These are phyloP conservation scores for Backusella sp. DNA, from an alignment of 192 early-diverging fungal species.

Conservation along the genomic window DNA sequence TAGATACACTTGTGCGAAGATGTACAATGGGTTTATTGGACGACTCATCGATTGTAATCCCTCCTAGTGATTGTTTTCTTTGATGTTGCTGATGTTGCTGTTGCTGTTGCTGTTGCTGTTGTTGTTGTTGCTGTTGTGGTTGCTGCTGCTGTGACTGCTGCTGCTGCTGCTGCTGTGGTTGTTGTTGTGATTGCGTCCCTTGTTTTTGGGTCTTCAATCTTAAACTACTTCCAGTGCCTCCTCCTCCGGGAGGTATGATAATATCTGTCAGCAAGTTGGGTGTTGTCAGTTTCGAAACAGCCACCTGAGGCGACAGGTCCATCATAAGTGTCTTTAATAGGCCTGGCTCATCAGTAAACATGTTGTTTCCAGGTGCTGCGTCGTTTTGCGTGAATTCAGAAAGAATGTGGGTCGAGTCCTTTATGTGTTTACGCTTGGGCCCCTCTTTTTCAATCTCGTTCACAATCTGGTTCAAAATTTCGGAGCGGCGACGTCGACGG, in stretches of 20 bases:
- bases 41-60: neutral
- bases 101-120: neutral
- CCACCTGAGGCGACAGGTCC: slow-evolving; percentile 22
- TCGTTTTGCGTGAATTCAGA: slow-evolving; percentile 17
- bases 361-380: slow-evolving; percentile 19
- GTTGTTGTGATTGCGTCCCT: neutral
- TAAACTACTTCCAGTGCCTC: neutral
- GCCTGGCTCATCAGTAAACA: slow-evolving; percentile 16
- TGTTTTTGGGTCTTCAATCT: neutral
- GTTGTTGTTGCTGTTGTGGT: neutral
- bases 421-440: slow-evolving; percentile 1
- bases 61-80: slow-evolving; percentile 8
- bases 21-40: neutral
- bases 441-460: neutral
- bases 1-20: neutral
- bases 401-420: neutral
- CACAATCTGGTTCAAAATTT: neutral
- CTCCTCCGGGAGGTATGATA: neutral
- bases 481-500: neutral
- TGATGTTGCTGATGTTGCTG: neutral
- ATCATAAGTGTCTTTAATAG: slow-evolving; percentile 22
- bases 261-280: slow-evolving; percentile 29
- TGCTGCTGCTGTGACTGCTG: neutral
- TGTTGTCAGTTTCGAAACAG: slow-evolving; percentile 21
- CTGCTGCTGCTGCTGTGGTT: neutral